Conservation (phyloP, 75 land plant species). For the Selaginella tamariscina region DNA sequence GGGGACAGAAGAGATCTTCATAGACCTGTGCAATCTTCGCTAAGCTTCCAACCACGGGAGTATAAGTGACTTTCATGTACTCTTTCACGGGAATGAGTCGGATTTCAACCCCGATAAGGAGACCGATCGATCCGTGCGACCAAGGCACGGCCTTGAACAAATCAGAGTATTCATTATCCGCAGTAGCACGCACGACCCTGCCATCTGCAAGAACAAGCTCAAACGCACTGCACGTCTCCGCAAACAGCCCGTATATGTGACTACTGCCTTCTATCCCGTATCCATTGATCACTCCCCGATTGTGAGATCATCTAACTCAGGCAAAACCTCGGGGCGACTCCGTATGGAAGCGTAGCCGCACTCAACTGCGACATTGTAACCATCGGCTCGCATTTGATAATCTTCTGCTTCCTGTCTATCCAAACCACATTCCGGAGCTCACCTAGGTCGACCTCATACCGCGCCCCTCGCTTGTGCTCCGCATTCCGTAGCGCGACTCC, state of each 20-base stretch:
- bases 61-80: conserved; percentile 27
- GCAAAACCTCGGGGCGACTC: conserved; percentile 26
- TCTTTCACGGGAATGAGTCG: conserved; percentile 24
- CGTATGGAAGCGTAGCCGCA: conserved; percentile 13
- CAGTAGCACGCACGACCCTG: conserved; percentile 21
- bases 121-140: conserved; percentile 30
- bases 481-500: conserved; percentile 22
- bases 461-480: conserved; percentile 20
- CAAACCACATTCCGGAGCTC: conserved; percentile 16
- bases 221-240: conserved; percentile 22
- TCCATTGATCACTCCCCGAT: conserved; percentile 31
- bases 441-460: conserved; percentile 20
- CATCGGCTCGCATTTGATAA: conserved; percentile 33
- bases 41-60: conserved; percentile 18
- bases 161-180: conserved; percentile 26
- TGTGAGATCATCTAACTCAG: conserved; percentile 34
- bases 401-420: conserved; percentile 10
- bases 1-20: conserved; percentile 5
- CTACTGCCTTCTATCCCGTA: conserved; percentile 31
- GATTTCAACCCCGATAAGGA: conserved; percentile 26
- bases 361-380: conserved; percentile 27
- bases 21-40: conserved; percentile 17
- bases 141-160: conserved; percentile 27
- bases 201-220: conserved; percentile 28
- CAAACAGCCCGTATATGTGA: conserved; percentile 24